A percentile compares a stretch with the other conserved stretches of the same genome.
Evolutionary conservation across 2,329 filamentous ascomycete species (phyloP).

Genomic region (Penicillium sp.): DNA sequence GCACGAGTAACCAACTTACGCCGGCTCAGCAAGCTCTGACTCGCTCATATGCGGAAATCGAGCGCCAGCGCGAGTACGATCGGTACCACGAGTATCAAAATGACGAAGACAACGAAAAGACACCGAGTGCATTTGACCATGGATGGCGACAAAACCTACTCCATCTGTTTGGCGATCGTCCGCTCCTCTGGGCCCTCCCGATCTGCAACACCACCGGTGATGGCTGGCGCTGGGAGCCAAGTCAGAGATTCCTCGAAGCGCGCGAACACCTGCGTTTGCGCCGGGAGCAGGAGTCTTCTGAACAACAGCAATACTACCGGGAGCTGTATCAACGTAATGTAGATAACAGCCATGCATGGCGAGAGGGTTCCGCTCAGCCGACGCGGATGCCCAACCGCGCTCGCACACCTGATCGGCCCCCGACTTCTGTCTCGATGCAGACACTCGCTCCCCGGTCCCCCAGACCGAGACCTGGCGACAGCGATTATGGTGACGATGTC

Average conservation of each 20-base stretch:
- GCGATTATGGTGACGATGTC: conserved; percentile 35
- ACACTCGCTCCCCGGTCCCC: conserved; percentile 44
- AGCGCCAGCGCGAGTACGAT: conserved; percentile 65
- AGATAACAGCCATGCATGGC: conserved; percentile 33
- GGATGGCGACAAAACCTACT: conserved; percentile 77
- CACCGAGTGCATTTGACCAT: conserved; percentile 92
- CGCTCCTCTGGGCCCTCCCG: conserved; percentile 75
- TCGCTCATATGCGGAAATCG: conserved; percentile 56
- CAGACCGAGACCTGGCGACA: conserved; percentile 37
- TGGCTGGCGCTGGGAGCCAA: conserved; percentile 93
- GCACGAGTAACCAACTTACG: conserved; percentile 30
- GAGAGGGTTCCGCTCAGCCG: conserved; percentile 20
- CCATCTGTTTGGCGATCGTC: conserved; percentile 77
- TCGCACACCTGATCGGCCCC: conserved; percentile 33
- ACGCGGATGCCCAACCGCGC: conserved; percentile 22
- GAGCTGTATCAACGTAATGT: conserved; percentile 39
- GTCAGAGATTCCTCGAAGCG: conserved; percentile 73
- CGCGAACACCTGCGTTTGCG: conserved; percentile 34
- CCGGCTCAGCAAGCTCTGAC: conserved; percentile 50
- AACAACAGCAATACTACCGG: conserved; percentile 36
- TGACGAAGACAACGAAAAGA: conserved; percentile 80
- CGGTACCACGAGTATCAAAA: conserved; percentile 82
- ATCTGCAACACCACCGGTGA: conserved; percentile 85
- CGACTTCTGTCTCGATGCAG: conserved; percentile 47
- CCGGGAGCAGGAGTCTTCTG: conserved; percentile 32